Conservation (phyloP, 2,329 filamentous ascomycete species). For the Verruconis gallopava region DNA sequence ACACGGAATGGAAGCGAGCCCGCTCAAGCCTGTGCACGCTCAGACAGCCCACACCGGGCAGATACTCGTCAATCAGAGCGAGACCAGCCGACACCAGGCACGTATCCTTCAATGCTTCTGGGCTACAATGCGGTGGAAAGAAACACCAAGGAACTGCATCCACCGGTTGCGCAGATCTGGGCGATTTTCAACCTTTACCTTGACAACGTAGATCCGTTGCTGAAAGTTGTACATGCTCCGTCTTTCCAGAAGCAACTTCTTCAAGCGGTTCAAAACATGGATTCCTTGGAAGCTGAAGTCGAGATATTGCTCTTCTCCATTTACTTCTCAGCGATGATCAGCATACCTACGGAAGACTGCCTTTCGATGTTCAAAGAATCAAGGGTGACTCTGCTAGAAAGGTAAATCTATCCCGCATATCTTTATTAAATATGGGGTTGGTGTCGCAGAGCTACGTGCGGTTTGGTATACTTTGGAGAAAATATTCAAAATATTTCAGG, state of each 20-base stretch:
- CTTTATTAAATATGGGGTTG: too few species aligned
- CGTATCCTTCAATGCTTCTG: constrained; percentile 1
- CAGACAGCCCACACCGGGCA: too few species aligned
- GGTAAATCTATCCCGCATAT: constrained; percentile 5
- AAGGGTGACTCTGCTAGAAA: constrained; percentile 2
- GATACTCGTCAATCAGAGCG: not conserved
- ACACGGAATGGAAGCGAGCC: not conserved
- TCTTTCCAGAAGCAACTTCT: constrained; percentile 7
- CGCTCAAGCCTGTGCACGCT: too few species aligned
- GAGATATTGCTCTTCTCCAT: constrained; percentile 8
- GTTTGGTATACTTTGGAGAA: too few species aligned
- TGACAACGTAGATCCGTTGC: constrained; percentile 6
- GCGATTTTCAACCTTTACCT: constrained; percentile 1
- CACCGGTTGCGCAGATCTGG: constrained; percentile 5
- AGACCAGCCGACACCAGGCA: not conserved
- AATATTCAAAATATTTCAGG: not conserved
- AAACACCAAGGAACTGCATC: constrained; percentile 3
- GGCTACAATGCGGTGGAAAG: not conserved
- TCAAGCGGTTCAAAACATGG: constrained; percentile 1
- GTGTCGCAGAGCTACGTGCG: too few species aligned
- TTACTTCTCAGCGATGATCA: constrained; percentile 7
- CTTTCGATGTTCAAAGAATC: constrained; percentile 5
- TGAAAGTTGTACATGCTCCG: constrained; percentile 6
- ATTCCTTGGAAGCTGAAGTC: constrained; percentile 3
- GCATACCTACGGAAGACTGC: not conserved